phyloP scores from a whole-genome alignment of 257 asterid genomes.

The Jacaranda mimosifolia region DNA sequence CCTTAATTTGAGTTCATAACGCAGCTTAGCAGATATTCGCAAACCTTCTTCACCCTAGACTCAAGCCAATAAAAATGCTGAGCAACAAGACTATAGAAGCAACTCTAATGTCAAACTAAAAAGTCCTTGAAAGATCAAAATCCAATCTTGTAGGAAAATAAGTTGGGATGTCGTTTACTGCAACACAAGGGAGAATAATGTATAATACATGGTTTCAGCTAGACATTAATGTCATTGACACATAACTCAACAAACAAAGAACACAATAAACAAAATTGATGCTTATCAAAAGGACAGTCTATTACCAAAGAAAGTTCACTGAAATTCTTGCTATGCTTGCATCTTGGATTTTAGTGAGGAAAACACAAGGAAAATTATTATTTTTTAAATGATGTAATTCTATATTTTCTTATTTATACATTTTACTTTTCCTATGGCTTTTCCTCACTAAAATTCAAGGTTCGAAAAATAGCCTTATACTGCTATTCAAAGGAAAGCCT shows the following conservation, averaged over 20 bases:
- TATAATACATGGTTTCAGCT: neutral
- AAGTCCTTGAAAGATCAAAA: too few species aligned
- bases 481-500: neutral
- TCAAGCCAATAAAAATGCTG: too few species aligned
- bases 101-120: too few species aligned
- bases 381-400: neutral
- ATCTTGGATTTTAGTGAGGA: neutral
- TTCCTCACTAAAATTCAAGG: neutral
- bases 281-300: neutral
- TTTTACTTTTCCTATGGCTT: neutral
- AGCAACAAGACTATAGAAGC: too few species aligned
- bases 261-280: neutral
- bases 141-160: neutral
- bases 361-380: neutral
- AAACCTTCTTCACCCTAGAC: too few species aligned
- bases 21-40: too few species aligned
- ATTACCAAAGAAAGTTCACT: neutral
- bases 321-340: neutral
- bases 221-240: too few species aligned
- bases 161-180: neutral
- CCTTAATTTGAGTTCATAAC: neutral
- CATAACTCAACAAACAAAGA: neutral
- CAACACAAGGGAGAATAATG: neutral
- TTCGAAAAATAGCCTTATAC: too few species aligned
- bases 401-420: too few species aligned